Percentiles rank a stretch among this genome's conserved stretches.
Evolutionary conservation across 2,329 filamentous ascomycete genomes (phyloP).

Genomic region (Cytospora piceicola): DNA sequence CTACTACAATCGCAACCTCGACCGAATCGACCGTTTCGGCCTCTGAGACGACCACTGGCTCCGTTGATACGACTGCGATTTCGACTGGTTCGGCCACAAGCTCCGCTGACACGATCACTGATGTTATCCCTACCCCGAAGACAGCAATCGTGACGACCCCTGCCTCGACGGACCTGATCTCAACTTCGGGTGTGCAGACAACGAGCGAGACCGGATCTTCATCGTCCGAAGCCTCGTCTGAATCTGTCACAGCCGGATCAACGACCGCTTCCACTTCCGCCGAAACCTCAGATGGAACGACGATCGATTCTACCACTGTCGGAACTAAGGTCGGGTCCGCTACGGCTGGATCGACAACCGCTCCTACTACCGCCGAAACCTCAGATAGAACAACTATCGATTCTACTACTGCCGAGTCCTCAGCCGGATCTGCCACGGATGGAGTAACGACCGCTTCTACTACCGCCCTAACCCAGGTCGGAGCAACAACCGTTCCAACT

Average conservation of each 20-base stretch:
- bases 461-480: neutral
- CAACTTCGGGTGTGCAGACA: slow-evolving; percentile 1
- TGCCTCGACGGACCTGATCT: slow-evolving; percentile 3
- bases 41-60: neutral
- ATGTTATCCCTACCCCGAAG: neutral
- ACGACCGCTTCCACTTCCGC: too few relatives aligned
- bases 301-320: neutral
- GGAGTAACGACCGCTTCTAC: neutral
- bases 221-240: too few relatives aligned
- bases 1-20: neutral
- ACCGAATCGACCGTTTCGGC: neutral
- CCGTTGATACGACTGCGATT: neutral
- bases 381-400: too few relatives aligned
- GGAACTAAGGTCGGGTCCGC: neutral
- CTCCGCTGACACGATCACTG: neutral
- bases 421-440: neutral
- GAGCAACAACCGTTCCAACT: too few relatives aligned
- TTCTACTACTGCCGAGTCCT: neutral
- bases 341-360: neutral
- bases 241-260: too few relatives aligned
- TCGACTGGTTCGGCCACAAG: neutral
- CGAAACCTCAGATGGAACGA: neutral
- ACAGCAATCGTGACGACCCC: neutral
- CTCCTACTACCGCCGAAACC: too few relatives aligned
- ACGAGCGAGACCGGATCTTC: slow-evolving; percentile 5